phyloP scores from a whole-genome alignment of 2,329 filamentous ascomycete genomes.

The Chaetomiaceae sp. region DNA sequence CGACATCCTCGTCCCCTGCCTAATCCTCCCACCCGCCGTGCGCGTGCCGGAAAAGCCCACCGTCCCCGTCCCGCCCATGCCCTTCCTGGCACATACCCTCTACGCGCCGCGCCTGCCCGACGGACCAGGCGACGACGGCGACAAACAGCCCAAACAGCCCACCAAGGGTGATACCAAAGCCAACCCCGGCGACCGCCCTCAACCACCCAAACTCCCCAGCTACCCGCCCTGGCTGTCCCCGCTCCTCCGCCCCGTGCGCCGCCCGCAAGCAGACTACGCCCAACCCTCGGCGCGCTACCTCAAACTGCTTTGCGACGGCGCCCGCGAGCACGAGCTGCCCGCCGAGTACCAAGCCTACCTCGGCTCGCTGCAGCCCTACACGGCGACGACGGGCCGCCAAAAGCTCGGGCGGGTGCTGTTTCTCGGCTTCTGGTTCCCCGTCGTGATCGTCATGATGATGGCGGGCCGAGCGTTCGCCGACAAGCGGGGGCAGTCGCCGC shows the following conservation, averaged over 20 bases:
- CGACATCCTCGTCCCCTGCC: slow-evolving; percentile 76
- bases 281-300: slow-evolving; percentile 83
- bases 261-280: slow-evolving; percentile 67
- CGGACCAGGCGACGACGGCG: slow-evolving; percentile 24
- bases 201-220: no score
- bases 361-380: slow-evolving; percentile 63
- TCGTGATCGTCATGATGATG: slow-evolving; percentile 49
- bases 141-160: slow-evolving; percentile 20
- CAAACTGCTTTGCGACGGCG: slow-evolving; percentile 73
- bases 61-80: slow-evolving; percentile 46
- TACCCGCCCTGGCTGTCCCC: slow-evolving; percentile 41
- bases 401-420: slow-evolving; percentile 61
- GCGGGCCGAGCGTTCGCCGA: slow-evolving; percentile 50
- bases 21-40: slow-evolving; percentile 57
- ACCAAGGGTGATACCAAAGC: no score
- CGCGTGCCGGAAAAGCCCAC: slow-evolving; percentile 65
- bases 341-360: slow-evolving; percentile 73
- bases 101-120: slow-evolving; percentile 58
- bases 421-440: slow-evolving; percentile 53
- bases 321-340: slow-evolving; percentile 74
- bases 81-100: slow-evolving; percentile 82
- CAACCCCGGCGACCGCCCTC: no score
- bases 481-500: slow-evolving; percentile 62
- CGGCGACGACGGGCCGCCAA: slow-evolving; percentile 63
- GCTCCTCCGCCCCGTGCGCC: slow-evolving; percentile 42